Evolutionary conservation across 2,329 filamentous ascomycete species (phyloP), one percentile per base, ranked within the genome.

Genomic region (Neurospora sp.): DNA sequence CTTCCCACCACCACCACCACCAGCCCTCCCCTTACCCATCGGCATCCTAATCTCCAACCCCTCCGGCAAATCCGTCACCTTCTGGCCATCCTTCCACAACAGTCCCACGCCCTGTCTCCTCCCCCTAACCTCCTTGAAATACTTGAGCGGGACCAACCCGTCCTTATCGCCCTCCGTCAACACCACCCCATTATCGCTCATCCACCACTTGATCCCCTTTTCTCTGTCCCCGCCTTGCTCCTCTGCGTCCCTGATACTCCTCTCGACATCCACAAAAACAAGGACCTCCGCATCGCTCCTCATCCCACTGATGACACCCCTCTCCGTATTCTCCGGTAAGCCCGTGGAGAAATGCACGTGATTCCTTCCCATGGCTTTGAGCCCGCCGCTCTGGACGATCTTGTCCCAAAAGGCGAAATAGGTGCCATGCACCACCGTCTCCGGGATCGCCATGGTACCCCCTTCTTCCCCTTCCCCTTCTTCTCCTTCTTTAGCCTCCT

Each of bases 291-390:
- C 91, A 77, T 88, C 92, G 73, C 76, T 83, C 28, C 95, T 84
- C 92, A 97, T 96, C 0, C 93, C 93, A 46, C 90, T 93, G 33
- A 95, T 86, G 2, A 94, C 91, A 2, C 77, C 75, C 11, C 43
- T 71, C 12, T 73, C 79, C 12, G 80, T 80, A 36, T 74, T 76
- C 67, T 81, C 82, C 0, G 91, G 89, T 12, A 94, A 82, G 0
- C 92, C 93, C 6, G 88, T 88, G 2, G 92, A 92, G 78, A 96
- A 97, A 81, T 99, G 96, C 37, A 98, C 90, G 77, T 98, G 95
- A 73, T 91, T 96, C 69, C 96, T 82, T 0, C 83, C 84, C 96
- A 98, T 98, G 70, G 85, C 86, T 74, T 87, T 89, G 70, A 99
- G 81, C 0, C 95, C 94, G 4, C 94, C 94, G 0, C 86, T 84